Evolutionary conservation across 2,329 filamentous ascomycete genomes (phyloP).

Genomic region (Venturiaceae sp.): DNA sequence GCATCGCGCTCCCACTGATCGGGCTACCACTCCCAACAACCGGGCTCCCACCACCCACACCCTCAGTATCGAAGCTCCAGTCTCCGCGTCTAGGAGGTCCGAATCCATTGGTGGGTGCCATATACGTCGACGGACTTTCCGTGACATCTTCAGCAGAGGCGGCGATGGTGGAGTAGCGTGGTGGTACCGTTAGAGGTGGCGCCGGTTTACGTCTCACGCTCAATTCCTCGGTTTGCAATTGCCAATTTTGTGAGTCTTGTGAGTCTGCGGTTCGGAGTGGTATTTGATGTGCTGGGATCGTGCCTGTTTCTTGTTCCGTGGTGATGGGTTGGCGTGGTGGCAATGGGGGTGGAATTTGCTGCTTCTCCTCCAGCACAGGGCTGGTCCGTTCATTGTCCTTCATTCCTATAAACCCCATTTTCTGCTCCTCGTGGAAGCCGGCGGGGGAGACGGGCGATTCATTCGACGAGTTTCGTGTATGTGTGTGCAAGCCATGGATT

Average conservation of each 20-base stretch:
- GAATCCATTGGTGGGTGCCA: constrained; percentile 1
- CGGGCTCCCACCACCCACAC: not conserved
- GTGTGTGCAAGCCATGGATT: not conserved
- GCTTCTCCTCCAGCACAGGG: not conserved
- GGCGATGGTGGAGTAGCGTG: not conserved
- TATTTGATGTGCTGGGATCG: too few species aligned
- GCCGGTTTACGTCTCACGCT: constrained; percentile 1
- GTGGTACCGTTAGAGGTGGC: not conserved
- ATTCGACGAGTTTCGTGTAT: not conserved
- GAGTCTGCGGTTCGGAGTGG: not conserved
- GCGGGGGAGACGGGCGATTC: not conserved
- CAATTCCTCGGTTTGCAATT: not conserved
- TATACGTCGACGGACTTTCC: constrained; percentile 2
- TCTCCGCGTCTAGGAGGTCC: not conserved
- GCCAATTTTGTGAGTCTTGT: not conserved
- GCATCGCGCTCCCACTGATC: not conserved
- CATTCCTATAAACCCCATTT: constrained; percentile 1
- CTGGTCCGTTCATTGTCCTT: not conserved
- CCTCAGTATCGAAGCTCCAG: constrained; percentile 8
- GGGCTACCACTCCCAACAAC: not conserved
- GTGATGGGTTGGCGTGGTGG: constrained; percentile 2
- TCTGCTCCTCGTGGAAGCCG: constrained; percentile 1
- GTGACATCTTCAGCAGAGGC: not conserved
- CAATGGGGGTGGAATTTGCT: not conserved
- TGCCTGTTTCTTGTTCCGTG: not conserved